phyloP scores from a whole-genome alignment of 371 early-diverging fungal species.

The Saksenaea oblongispora region DNA sequence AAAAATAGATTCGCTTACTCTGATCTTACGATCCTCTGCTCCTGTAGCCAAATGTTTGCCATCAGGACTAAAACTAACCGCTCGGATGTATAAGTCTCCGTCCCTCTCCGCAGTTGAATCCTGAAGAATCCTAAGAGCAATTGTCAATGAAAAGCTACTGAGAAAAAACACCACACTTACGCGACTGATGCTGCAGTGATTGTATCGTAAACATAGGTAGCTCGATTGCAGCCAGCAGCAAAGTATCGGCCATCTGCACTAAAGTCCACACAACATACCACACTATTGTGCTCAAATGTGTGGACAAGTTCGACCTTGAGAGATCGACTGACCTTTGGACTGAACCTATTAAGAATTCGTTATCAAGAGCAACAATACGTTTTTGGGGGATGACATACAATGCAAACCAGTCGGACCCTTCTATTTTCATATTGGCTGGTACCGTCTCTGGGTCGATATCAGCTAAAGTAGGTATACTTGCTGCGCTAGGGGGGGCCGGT shows the following conservation, averaged over 20 bases:
- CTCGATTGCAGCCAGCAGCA: slow-evolving; percentile 92
- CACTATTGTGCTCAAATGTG: slow-evolving; percentile 83
- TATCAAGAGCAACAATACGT: too few relatives aligned
- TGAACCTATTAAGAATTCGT: too few relatives aligned
- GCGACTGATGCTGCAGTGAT: slow-evolving; percentile 45
- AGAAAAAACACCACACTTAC: neutral
- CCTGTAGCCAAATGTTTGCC: slow-evolving; percentile 50
- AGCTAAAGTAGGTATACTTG: slow-evolving; percentile 37
- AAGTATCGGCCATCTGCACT: slow-evolving; percentile 91
- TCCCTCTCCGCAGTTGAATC: slow-evolving; percentile 68
- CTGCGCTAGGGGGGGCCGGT: slow-evolving; percentile 4
- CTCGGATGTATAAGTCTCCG: slow-evolving; percentile 88
- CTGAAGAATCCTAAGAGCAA: slow-evolving; percentile 57
- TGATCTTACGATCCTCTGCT: slow-evolving; percentile 76
- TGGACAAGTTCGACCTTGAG: slow-evolving; percentile 81
- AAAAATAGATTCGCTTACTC: slow-evolving; percentile 45
- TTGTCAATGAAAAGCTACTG: neutral
- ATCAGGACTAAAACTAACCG: slow-evolving; percentile 96
- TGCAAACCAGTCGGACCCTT: slow-evolving; percentile 90
- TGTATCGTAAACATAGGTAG: slow-evolving; percentile 85
- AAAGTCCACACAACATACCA: slow-evolving; percentile 95
- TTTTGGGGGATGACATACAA: slow-evolving; percentile 63
- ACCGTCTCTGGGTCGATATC: slow-evolving; percentile 84
- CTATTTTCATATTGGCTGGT: slow-evolving; percentile 77
- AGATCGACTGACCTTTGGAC: slow-evolving; percentile 65